These are phyloP conservation scores for Entomortierella lignicola DNA, from an alignment of 192 early-diverging fungal species.

Conservation along the genomic window DNA sequence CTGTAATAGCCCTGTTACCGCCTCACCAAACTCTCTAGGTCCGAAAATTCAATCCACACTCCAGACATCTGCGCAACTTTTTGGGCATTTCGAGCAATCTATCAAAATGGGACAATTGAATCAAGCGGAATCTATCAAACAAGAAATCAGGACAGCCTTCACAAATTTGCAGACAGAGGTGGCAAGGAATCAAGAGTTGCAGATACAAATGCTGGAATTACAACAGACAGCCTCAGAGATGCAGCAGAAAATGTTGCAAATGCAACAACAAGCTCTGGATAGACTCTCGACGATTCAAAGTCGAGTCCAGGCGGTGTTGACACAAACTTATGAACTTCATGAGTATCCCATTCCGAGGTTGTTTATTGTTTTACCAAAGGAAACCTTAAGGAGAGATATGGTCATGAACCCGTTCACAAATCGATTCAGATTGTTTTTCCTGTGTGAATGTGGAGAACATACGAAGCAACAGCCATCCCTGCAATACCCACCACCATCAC, in stretches of 20 bases:
- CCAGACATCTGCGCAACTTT: conserved; percentile 18
- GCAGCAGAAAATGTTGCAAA: conserved; percentile 20
- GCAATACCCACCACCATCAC: no score
- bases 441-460: conserved; percentile 40
- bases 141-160: conserved; percentile 21
- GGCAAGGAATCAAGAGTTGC: conserved; percentile 19
- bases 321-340: conserved; percentile 36
- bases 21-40: background rate
- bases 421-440: conserved; percentile 18
- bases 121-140: conserved; percentile 29
- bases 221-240: conserved; percentile 23
- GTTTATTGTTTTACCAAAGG: conserved; percentile 31
- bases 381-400: conserved; percentile 7
- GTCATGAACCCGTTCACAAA: conserved; percentile 14
- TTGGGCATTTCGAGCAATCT: conserved; percentile 24
- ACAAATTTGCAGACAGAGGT: conserved; percentile 12
- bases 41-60: conserved; percentile 19
- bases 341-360: conserved; percentile 33
- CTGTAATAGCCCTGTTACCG: background rate
- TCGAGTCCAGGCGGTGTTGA: conserved; percentile 13
- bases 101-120: conserved; percentile 16
- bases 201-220: conserved; percentile 18
- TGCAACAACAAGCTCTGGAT: conserved; percentile 24
- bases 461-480: background rate
- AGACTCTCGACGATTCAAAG: conserved; percentile 22